These are phyloP conservation scores for Chlorella ohadii DNA, from an alignment of 139 green algal species.

Conservation along the genomic window DNA sequence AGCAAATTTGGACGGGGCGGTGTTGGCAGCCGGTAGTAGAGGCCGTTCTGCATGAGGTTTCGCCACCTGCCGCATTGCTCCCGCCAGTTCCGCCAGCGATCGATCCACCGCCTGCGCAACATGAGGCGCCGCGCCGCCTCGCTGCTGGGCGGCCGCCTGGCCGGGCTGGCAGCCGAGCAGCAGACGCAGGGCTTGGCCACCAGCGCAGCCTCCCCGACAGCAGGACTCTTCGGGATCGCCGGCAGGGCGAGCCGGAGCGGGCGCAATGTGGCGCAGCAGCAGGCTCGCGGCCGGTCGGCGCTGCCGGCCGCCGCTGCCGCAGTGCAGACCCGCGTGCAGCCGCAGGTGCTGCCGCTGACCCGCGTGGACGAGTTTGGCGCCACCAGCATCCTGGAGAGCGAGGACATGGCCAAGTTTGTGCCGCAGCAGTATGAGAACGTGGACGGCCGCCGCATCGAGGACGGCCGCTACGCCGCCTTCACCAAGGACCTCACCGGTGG, in stretches of 20 bases:
- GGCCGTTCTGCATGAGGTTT: no score
- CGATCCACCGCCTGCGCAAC: not conserved
- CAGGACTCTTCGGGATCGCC: slow-evolving; percentile 1
- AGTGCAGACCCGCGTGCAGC: slow-evolving; percentile 21
- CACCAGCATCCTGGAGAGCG: slow-evolving; percentile 39
- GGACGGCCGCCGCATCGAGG: slow-evolving; percentile 84
- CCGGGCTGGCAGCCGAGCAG: slow-evolving; percentile 10
- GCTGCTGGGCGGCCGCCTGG: slow-evolving; percentile 17
- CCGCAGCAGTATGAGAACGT: slow-evolving; percentile 66
- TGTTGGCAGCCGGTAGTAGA: not conserved
- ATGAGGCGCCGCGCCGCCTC: slow-evolving; percentile 31
- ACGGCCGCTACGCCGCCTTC: slow-evolving; percentile 92
- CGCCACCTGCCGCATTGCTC: no score
- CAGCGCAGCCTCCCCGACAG: not conserved
- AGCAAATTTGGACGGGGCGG: no score
- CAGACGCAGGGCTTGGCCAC: slow-evolving; percentile 19
- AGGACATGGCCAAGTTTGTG: slow-evolving; percentile 18
- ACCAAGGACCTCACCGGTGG: slow-evolving; percentile 73
- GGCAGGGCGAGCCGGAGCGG: not conserved
- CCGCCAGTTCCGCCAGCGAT: not conserved
- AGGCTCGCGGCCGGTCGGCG: not conserved
- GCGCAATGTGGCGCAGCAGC: not conserved
- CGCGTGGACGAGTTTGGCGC: slow-evolving; percentile 43
- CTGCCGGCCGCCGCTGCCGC: slow-evolving; percentile 5
- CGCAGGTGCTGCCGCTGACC: slow-evolving; percentile 34